Base-by-base conservation (phyloP, 225 moss, liverwort and hornwort genomes). In the Marchantia paleacea region DNA sequence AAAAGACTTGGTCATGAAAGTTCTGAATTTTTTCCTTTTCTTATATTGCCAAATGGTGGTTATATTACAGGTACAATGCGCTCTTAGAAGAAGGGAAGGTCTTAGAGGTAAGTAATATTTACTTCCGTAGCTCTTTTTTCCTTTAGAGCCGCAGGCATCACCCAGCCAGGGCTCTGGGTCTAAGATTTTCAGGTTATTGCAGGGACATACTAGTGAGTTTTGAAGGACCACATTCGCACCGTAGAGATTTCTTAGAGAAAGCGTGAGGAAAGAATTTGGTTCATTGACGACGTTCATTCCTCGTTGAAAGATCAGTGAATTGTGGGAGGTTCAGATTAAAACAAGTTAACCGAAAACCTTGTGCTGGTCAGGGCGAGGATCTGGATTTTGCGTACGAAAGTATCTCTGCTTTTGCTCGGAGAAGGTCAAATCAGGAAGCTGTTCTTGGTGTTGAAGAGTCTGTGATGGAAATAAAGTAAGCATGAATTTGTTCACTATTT, bases 371-470 rank as follows among this genome's bases (percentile, higher is more conserved):
- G 86, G 99, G 99, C 13, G 99, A 99, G 84, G 99, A 99, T 77
- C 88, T 99, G 81, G 92, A 99, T 78, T 95, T 92, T 73, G 99
- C 99, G 19, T 99, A 92, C 77, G 99, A 92, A 75, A 99, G 99
- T 84, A 95, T 99, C 55, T 99, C 99, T 28, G 99, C 95, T 9
- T 99, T 99, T 85, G 95, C 92, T 0, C 88, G 91, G 76, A 88
- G 92, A 78, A 90, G 93, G 26, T 90, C 91, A 24, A 94, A 92
- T 80, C 95, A 99, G 84, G 99, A 99, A 84, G 99, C 95, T 28
- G 94, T 95, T 60, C 87, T 99, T 64, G 99, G 99, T 55, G 94
- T 90, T 69, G 99, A 95, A 82, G 99, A 99, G 83, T 91, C 95
- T 26, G 86, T 92, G 80, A 94, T 90, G 87, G 99, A 99, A 68